Conservation (phyloP, 371 early-diverging fungal genomes). For the Mucor indicus region DNA sequence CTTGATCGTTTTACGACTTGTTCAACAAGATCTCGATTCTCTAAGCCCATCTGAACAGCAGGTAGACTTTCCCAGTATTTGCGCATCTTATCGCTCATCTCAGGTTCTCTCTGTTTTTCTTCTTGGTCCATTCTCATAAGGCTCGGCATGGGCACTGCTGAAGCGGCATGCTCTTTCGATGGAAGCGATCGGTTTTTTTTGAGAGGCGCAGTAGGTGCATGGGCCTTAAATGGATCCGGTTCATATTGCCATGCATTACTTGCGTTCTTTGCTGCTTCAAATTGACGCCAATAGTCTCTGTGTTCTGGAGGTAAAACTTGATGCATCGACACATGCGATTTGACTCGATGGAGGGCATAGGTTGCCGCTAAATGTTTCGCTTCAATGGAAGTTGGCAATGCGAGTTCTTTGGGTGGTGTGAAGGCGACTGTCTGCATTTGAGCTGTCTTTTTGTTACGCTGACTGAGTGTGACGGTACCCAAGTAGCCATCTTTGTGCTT, state of each 20-base stretch:
- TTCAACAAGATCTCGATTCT: slow-evolving; percentile 61
- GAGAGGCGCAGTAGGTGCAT: slow-evolving; percentile 30
- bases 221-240: slow-evolving; percentile 72
- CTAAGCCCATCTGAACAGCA: slow-evolving; percentile 66
- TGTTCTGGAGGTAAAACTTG: slow-evolving; percentile 75
- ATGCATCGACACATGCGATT: slow-evolving; percentile 68
- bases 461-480: slow-evolving; percentile 59
- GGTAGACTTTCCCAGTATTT: slow-evolving; percentile 73
- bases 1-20: slow-evolving; percentile 51
- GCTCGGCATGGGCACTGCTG: slow-evolving; percentile 41
- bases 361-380: slow-evolving; percentile 84
- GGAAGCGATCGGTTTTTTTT: slow-evolving; percentile 15
- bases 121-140: slow-evolving; percentile 8
- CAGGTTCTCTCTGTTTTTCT: slow-evolving; percentile 3
- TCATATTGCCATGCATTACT: slow-evolving; percentile 60
- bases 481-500: slow-evolving; percentile 45
- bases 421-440: slow-evolving; percentile 53
- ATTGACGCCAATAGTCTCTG: slow-evolving; percentile 69
- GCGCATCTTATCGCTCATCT: slow-evolving; percentile 37
- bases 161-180: slow-evolving; percentile 32
- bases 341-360: slow-evolving; percentile 77
- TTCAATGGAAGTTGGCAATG: slow-evolving; percentile 55
- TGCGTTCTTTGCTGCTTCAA: slow-evolving; percentile 53
- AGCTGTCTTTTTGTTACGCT: slow-evolving; percentile 70
- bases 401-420: slow-evolving; percentile 39